Conservation (phyloP, 1,284 basidiomycete species). For the Sanghuangporus sanghuang region DNA sequence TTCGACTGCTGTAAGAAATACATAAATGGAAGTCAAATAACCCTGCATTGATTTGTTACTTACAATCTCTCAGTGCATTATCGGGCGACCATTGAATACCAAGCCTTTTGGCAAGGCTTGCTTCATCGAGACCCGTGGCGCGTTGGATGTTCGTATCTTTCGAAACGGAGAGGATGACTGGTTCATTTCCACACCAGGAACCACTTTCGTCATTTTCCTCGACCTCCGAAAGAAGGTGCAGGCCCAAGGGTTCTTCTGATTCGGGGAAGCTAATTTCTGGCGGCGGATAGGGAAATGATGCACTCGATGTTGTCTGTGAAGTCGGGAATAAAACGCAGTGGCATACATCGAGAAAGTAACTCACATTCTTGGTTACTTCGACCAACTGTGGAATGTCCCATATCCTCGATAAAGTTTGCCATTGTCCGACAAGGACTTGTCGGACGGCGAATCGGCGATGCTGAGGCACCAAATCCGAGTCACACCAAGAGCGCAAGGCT, state of each 20-base stretch:
- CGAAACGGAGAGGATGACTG: constrained; percentile 49
- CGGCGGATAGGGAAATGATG: constrained; percentile 5
- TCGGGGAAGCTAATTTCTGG: constrained; percentile 33
- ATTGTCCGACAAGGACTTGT: constrained; percentile 61
- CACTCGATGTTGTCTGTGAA: background rate
- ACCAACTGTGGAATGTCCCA: constrained; percentile 64
- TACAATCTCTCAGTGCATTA: constrained; percentile 71
- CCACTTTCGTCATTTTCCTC: background rate
- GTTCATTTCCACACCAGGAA: constrained; percentile 26
- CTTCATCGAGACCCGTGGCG: constrained; percentile 57
- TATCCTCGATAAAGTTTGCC: constrained; percentile 39
- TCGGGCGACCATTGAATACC: constrained; percentile 68
- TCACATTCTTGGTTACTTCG: constrained; percentile 53
- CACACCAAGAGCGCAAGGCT: constrained; percentile 48
- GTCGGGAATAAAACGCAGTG: background rate
- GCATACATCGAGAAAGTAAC: constrained; percentile 17
- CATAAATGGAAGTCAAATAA: background rate
- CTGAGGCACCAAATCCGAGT: constrained; percentile 1
- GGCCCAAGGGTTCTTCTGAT: constrained; percentile 31
- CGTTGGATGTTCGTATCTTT: constrained; percentile 50
- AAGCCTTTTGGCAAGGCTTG: constrained; percentile 49
- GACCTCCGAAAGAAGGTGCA: constrained; percentile 17
- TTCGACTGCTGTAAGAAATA: constrained; percentile 46
- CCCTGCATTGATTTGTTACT: constrained; percentile 28
- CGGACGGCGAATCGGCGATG: constrained; percentile 55